Evolutionary conservation across 805 yeast genomes (phyloP).

Genomic region (Cyberlindnera misumaiensis): DNA sequence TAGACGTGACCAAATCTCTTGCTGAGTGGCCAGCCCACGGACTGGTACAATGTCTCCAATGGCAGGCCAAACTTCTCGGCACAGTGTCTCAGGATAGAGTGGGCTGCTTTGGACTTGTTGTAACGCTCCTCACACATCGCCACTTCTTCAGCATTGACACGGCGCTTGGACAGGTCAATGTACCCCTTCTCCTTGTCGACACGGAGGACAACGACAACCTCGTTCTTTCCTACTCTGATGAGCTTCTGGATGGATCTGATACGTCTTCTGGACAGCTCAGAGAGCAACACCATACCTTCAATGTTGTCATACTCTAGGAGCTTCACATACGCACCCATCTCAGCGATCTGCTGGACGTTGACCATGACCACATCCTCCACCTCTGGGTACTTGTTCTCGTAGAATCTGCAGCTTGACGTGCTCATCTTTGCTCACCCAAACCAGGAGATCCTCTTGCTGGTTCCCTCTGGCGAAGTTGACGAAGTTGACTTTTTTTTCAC

Average conservation of each 20-base stretch:
- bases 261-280: slow-evolving; percentile 97
- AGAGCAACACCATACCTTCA: slow-evolving; percentile 95
- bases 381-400: slow-evolving; percentile 97
- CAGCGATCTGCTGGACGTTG: slow-evolving; percentile 96
- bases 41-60: slow-evolving; percentile 77
- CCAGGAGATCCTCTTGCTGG: too few species aligned
- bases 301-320: slow-evolving; percentile 94
- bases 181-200: slow-evolving; percentile 98
- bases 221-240: slow-evolving; percentile 97
- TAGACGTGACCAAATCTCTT: slow-evolving; percentile 94
- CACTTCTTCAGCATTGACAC: slow-evolving; percentile 96
- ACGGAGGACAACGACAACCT: slow-evolving; percentile 95
- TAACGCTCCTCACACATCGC: slow-evolving; percentile 96
- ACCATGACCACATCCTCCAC: slow-evolving; percentile 99
- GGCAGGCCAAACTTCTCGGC: slow-evolving; percentile 93
- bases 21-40: slow-evolving; percentile 96
- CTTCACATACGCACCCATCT: slow-evolving; percentile 98
- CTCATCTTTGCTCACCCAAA: slow-evolving; percentile 42
- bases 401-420: slow-evolving; percentile 88
- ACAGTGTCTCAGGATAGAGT: slow-evolving; percentile 96
- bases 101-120: slow-evolving; percentile 94
- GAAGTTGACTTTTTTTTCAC: too few species aligned
- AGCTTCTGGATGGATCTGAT: slow-evolving; percentile 95
- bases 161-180: slow-evolving; percentile 94
- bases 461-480: too few species aligned